Evolutionary conservation across 2,329 filamentous ascomycete genomes (phyloP).

Genomic region (Pseudopyricularia cyperi): DNA sequence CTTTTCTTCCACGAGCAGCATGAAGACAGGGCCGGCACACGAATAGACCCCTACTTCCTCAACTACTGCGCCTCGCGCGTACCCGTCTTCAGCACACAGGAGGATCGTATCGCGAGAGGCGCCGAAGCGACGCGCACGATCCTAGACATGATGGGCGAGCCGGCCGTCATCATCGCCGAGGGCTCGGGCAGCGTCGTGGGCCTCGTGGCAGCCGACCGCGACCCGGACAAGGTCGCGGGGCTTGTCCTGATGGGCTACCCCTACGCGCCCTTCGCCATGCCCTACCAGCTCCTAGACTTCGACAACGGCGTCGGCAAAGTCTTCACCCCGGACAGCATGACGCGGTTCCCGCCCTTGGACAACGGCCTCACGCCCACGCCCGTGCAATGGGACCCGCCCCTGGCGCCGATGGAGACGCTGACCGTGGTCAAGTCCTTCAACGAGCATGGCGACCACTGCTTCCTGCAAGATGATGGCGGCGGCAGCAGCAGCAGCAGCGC

Average conservation of each 20-base stretch:
- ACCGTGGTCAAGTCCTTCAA: slow-evolving; percentile 3
- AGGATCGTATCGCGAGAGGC: background rate
- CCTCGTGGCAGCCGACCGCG: slow-evolving; percentile 33
- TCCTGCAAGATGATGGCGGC: slow-evolving; percentile 9
- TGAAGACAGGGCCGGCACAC: background rate
- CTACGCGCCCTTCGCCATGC: slow-evolving; percentile 32
- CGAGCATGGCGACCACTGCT: slow-evolving; percentile 5
- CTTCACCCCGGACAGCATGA: background rate
- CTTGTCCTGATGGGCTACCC: slow-evolving; percentile 38
- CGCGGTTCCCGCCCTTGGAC: background rate
- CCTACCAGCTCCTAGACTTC: background rate
- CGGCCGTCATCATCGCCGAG: slow-evolving; percentile 32
- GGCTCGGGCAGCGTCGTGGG: slow-evolving; percentile 32
- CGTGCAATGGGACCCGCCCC: slow-evolving; percentile 25
- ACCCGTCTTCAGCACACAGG: background rate
- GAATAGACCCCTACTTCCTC: background rate
- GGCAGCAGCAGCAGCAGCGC: too few species aligned
- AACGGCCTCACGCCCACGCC: slow-evolving; percentile 14
- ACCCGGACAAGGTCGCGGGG: slow-evolving; percentile 31
- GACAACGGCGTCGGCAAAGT: background rate
- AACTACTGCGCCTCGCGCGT: background rate
- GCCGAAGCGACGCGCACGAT: slow-evolving; percentile 6
- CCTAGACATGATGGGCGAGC: slow-evolving; percentile 2
- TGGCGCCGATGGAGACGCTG: slow-evolving; percentile 6
- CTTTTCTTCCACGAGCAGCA: background rate